Conservation (phyloP, 1,284 basidiomycete species). For the Trametes hirsuta region DNA sequence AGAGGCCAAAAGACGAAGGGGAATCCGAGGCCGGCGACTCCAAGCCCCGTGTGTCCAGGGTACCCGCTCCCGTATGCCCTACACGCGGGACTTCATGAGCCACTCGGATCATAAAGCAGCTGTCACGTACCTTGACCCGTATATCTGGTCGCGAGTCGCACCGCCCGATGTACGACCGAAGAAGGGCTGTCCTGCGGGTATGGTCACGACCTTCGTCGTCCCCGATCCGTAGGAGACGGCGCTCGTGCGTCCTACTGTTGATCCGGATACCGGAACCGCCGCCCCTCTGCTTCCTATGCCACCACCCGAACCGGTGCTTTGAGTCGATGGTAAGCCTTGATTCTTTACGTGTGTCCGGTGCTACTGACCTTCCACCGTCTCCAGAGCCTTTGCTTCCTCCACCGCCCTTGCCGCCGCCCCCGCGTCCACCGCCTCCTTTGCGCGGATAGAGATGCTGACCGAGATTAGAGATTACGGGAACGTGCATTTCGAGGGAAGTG, state of each 20-base stretch:
- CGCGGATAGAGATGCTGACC: constrained; percentile 28
- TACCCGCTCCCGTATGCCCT: constrained; percentile 65
- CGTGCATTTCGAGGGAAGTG: constrained; percentile 29
- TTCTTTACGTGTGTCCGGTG: constrained; percentile 9
- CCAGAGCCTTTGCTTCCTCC: constrained; percentile 15
- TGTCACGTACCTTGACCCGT: constrained; percentile 42
- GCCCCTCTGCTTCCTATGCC: constrained; percentile 25
- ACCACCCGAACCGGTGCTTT: constrained; percentile 28
- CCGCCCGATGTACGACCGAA: constrained; percentile 47
- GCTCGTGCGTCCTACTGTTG: constrained; percentile 30
- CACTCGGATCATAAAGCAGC: not conserved
- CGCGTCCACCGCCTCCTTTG: constrained; percentile 30
- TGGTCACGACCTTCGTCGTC: constrained; percentile 37
- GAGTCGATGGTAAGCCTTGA: constrained; percentile 21
- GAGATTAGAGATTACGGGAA: constrained; percentile 37
- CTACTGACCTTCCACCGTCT: constrained; percentile 24
- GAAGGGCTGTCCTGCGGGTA: constrained; percentile 46
- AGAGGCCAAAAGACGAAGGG: constrained; percentile 66
- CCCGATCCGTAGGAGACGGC: constrained; percentile 43
- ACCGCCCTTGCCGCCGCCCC: constrained; percentile 27
- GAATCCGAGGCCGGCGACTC: constrained; percentile 50
- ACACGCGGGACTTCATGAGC: not conserved
- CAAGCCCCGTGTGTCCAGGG: constrained; percentile 45
- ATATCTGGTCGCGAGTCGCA: constrained; percentile 42
- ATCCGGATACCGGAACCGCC: constrained; percentile 34